These are phyloP conservation scores for Chenopodium formosanum DNA, from an alignment of 148 eudicot genomes.

Conservation along the genomic window DNA sequence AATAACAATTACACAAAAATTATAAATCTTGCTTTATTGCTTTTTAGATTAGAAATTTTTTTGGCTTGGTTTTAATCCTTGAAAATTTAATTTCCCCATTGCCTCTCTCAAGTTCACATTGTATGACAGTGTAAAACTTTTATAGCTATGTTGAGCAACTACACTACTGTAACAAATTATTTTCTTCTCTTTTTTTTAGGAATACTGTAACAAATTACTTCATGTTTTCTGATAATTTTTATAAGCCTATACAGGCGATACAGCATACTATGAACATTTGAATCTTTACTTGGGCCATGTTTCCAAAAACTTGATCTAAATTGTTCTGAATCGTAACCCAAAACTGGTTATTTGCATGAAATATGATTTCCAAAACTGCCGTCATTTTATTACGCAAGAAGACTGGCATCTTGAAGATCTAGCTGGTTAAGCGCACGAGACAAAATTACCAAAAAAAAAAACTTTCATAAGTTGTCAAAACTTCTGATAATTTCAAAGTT, in stretches of 20 bases:
- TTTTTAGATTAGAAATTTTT: neutral
- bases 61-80: neutral
- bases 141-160: neutral
- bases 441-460: neutral
- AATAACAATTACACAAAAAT: neutral
- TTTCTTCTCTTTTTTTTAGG: neutral
- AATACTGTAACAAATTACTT: neutral
- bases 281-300: too few species aligned
- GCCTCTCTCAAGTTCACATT: too few species aligned
- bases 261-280: neutral
- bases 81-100: neutral
- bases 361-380: neutral
- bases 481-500: neutral
- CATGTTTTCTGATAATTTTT: neutral
- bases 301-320: too few species aligned
- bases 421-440: neutral
- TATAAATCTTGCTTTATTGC: neutral
- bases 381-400: too few species aligned
- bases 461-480: neutral
- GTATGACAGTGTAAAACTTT: neutral
- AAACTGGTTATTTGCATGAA: neutral
- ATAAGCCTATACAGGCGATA: neutral
- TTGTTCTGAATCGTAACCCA: neutral
- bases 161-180: neutral
- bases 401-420: neutral